A percentile compares a stretch with the other conserved stretches of the same genome.
Evolutionary conservation across 192 early-diverging fungal genomes (phyloP).

Genomic region (Glomus cerebriforme): DNA sequence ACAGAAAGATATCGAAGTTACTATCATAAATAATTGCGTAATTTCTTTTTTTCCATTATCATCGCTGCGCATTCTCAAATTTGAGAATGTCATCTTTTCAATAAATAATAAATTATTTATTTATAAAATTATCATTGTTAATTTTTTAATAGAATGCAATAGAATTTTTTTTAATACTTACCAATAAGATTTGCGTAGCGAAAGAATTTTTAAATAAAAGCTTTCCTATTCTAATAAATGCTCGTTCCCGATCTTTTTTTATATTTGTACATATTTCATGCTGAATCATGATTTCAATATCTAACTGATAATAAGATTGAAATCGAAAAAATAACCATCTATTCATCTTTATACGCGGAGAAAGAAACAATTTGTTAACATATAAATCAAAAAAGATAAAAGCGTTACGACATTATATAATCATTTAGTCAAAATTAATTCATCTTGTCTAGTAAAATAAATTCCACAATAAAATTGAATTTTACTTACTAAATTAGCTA

Average conservation of each 20-base stretch:
- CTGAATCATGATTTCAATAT: slow-evolving; percentile 2
- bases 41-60: not conserved
- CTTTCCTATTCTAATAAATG: not conserved
- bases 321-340: slow-evolving; percentile 18
- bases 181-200: slow-evolving; percentile 4
- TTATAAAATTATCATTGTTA: not conserved
- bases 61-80: not conserved
- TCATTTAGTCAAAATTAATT: too few relatives aligned
- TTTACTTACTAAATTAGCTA: not conserved
- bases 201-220: slow-evolving; percentile 13
- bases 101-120: not conserved
- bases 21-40: not conserved
- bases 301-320: not conserved
- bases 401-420: too few relatives aligned
- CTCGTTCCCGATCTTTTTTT: not conserved
- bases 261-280: not conserved
- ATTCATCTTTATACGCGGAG: not conserved
- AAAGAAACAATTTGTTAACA: not conserved
- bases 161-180: not conserved
- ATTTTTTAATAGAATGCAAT: too few relatives aligned
- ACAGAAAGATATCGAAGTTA: not conserved
- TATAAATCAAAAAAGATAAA: too few relatives aligned
- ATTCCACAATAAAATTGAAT: not conserved
- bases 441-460: too few relatives aligned
- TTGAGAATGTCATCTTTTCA: not conserved